Evolutionary conservation across 768 basidiomycete species (phyloP).

Genomic region (Phylloporus sp.): DNA sequence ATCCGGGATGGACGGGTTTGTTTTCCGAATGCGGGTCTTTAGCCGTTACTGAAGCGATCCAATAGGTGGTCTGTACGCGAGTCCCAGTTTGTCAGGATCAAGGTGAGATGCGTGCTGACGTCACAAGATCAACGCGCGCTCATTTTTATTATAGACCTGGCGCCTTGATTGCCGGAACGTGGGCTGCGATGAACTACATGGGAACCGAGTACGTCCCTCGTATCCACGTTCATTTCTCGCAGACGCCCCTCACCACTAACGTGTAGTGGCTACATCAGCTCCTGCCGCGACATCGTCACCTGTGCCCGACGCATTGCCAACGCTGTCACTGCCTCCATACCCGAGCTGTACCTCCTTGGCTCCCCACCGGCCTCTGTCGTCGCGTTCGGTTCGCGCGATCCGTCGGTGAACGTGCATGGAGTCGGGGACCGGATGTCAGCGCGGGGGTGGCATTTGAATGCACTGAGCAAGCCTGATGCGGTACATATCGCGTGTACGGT

Average conservation of each 20-base stretch:
- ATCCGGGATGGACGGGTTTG: slow-evolving; percentile 71
- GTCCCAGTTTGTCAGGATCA: slow-evolving; percentile 86
- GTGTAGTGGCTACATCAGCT: slow-evolving; percentile 87
- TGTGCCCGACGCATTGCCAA: slow-evolving; percentile 67
- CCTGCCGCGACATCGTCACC: slow-evolving; percentile 77
- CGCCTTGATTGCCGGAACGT: slow-evolving; percentile 88
- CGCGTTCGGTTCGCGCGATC: slow-evolving; percentile 71
- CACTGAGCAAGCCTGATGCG: slow-evolving; percentile 68
- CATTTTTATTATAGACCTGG: slow-evolving; percentile 60
- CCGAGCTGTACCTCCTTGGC: slow-evolving; percentile 85
- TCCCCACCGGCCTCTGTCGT: slow-evolving; percentile 87
- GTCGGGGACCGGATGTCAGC: slow-evolving; percentile 87
- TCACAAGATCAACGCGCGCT: not conserved
- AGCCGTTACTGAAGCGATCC: not conserved
- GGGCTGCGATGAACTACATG: slow-evolving; percentile 95
- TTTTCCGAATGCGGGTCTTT: not conserved
- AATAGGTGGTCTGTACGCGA: slow-evolving; percentile 82
- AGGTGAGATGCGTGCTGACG: slow-evolving; percentile 44
- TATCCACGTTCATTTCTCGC: no score
- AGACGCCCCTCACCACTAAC: no score
- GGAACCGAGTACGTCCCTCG: slow-evolving; percentile 63
- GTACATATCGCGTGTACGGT: slow-evolving; percentile 95
- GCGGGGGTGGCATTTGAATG: slow-evolving; percentile 91
- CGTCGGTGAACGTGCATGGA: slow-evolving; percentile 60
- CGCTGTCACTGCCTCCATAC: slow-evolving; percentile 60